phyloP scores from a whole-genome alignment of 306 rosid genomes.

The Vigna radiata region DNA sequence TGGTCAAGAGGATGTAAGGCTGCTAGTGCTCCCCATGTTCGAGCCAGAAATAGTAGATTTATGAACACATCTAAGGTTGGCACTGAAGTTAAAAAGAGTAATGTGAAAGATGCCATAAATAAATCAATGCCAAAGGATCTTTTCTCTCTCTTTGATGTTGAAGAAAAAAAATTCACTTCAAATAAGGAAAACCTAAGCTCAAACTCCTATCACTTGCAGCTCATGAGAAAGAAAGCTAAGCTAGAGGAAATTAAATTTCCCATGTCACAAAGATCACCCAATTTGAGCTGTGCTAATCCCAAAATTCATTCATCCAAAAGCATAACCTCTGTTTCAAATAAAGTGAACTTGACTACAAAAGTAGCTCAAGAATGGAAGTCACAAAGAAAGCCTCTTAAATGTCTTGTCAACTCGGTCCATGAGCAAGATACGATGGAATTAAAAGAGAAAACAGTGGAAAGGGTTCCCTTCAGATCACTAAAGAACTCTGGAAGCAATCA shows the following conservation, averaged over 20 bases:
- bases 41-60: constrained; percentile 51
- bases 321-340: constrained; percentile 47
- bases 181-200: constrained; percentile 78
- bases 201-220: constrained; percentile 52
- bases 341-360: constrained; percentile 58
- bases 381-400: constrained; percentile 45
- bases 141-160: constrained; percentile 51
- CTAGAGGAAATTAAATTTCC: constrained; percentile 51
- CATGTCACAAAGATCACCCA: constrained; percentile 43
- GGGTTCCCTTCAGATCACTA: constrained; percentile 71
- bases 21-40: constrained; percentile 61
- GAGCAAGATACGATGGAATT: constrained; percentile 41
- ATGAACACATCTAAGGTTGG: constrained; percentile 35
- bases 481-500: constrained; percentile 44
- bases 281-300: constrained; percentile 47
- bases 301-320: constrained; percentile 46
- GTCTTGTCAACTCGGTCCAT: constrained; percentile 44
- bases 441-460: constrained; percentile 49
- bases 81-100: constrained; percentile 40
- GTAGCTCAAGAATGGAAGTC: constrained; percentile 49
- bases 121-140: constrained; percentile 41
- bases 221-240: constrained; percentile 58
- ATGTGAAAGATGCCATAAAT: constrained; percentile 41
- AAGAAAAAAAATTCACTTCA: constrained; percentile 62
- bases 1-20: constrained; percentile 79